A percentile compares a stretch with the other conserved stretches of the same genome.
These are phyloP conservation scores for Penicillium paneum DNA, from an alignment of 2,329 filamentous ascomycete species.

Conservation along the genomic window DNA sequence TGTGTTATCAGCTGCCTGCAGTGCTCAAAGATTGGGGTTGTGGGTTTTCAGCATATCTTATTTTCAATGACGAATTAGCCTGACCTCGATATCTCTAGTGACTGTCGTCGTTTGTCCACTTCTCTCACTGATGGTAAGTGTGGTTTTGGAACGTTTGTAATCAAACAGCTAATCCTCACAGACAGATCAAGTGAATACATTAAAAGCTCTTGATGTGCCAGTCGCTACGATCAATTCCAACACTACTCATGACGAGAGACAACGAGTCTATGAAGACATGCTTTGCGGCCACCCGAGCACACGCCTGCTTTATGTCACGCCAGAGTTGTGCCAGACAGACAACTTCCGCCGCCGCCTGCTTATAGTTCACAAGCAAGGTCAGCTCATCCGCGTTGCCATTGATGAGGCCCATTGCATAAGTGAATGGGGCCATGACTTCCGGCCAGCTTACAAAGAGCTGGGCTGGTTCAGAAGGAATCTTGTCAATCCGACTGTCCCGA, in stretches of 20 bases:
- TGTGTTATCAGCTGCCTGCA: constrained; percentile 90
- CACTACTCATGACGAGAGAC: constrained; percentile 63
- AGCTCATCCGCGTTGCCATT: constrained; percentile 83
- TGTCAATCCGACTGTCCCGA: constrained; percentile 73
- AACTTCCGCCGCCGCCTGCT: constrained; percentile 72
- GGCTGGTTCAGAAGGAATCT: constrained; percentile 71
- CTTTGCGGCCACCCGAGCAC: constrained; percentile 81
- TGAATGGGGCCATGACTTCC: constrained; percentile 97
- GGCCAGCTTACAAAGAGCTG: constrained; percentile 83
- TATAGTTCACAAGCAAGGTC: constrained; percentile 72
- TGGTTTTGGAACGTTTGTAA: background rate
- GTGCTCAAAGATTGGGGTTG: constrained; percentile 76
- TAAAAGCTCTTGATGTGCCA: constrained; percentile 69
- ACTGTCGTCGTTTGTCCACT: constrained; percentile 89
- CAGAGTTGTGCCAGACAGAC: constrained; percentile 77
- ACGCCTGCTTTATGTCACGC: constrained; percentile 86
- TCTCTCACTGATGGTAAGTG: constrained; percentile 75
- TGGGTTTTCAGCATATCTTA: constrained; percentile 45
- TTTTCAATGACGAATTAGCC: background rate
- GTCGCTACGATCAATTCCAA: constrained; percentile 86
- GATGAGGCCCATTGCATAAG: constrained; percentile 97
- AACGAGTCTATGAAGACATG: constrained; percentile 72
- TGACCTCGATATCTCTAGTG: constrained; percentile 50
- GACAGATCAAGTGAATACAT: constrained; percentile 87
- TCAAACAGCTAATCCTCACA: constrained; percentile 33